Evolutionary conservation across 371 early-diverging fungal species (phyloP).

Genomic region (Nematocida displodere): DNA sequence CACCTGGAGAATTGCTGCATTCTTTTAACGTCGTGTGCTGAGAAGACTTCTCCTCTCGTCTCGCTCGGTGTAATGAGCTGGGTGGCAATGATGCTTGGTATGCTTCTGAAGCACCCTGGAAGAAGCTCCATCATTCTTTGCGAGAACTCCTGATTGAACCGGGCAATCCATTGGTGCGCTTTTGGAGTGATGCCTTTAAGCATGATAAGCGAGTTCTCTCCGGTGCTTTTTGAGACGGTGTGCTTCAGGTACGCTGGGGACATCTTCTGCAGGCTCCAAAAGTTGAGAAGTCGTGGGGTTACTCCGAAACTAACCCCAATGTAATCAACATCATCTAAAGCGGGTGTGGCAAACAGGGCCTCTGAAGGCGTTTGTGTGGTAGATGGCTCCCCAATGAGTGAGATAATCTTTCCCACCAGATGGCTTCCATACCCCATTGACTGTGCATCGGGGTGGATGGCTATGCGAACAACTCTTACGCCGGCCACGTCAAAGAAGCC

Average conservation of each 20-base stretch:
- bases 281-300: conserved; percentile 77
- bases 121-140: conserved; percentile 43
- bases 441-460: conserved; percentile 89
- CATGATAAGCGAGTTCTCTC: conserved; percentile 64
- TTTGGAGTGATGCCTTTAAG: background rate
- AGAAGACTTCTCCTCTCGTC: background rate
- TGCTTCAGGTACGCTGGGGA: conserved; percentile 88
- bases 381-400: background rate
- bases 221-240: conserved; percentile 86
- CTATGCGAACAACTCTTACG: conserved; percentile 96
- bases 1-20: conserved; percentile 35
- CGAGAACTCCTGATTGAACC: conserved; percentile 5
- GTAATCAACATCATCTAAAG: conserved; percentile 73
- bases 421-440: conserved; percentile 91
- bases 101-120: conserved; percentile 30
- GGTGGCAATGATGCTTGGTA: background rate
- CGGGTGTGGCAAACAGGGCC: background rate
- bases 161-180: background rate
- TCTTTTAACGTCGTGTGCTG: background rate
- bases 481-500: conserved; percentile 85
- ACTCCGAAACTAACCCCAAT: conserved; percentile 91
- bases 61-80: conserved; percentile 24
- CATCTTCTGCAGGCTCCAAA: conserved; percentile 86
- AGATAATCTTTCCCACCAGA: conserved; percentile 66
- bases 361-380: conserved; percentile 31